phyloP scores from a whole-genome alignment of 78 protist species.

The Tieghemostelium lacteum region DNA sequence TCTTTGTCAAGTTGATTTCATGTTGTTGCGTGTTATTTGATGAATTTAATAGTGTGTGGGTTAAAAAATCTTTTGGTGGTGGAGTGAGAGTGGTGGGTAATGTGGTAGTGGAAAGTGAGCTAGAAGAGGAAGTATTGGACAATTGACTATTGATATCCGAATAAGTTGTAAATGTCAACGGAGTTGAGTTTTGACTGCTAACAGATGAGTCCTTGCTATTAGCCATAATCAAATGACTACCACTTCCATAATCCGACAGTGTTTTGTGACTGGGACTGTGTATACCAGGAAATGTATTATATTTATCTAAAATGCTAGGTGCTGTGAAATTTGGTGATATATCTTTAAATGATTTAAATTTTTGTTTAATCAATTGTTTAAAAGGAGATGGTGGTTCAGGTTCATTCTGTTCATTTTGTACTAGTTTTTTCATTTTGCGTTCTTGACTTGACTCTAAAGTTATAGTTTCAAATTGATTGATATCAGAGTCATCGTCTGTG shows the following conservation, averaged over 20 bases:
- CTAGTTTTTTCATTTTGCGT: too few relatives aligned
- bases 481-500: too few relatives aligned
- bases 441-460: too few relatives aligned
- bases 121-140: background rate
- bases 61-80: background rate
- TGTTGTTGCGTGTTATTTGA: background rate
- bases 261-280: background rate
- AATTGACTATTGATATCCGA: background rate
- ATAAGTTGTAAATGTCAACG: background rate
- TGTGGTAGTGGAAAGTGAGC: background rate
- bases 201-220: background rate
- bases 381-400: background rate
- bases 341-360: background rate
- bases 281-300: background rate
- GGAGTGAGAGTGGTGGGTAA: background rate
- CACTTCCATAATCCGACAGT: too few relatives aligned
- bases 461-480: too few relatives aligned
- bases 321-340: background rate
- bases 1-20: background rate
- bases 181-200: background rate
- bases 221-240: background rate
- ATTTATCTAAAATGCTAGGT: background rate
- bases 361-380: too few relatives aligned
- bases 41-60: background rate
- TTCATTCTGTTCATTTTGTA: background rate